Evolutionary conservation across 306 rosid species (phyloP).

Genomic region (Cucurbita argyrosperma): DNA sequence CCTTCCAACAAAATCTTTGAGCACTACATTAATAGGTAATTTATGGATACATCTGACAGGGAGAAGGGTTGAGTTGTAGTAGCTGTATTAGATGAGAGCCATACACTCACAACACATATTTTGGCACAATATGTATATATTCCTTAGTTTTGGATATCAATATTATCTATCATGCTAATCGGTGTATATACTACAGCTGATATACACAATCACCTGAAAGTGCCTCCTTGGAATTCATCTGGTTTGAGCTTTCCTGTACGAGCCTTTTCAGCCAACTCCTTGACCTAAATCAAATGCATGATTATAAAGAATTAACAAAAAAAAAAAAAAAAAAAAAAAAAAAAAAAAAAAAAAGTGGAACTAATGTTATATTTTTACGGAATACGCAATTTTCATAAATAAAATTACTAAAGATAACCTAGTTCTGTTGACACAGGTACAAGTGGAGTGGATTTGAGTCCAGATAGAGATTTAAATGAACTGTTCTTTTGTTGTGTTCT

Average conservation of each 20-base stretch:
- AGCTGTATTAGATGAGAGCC: not conserved
- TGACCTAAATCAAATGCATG: conserved; percentile 36
- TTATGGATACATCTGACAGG: not conserved
- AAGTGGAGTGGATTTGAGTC: not conserved
- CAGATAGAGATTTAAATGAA: not conserved
- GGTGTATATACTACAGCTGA: conserved; percentile 1
- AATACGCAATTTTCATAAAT: not conserved
- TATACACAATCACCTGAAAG: conserved; percentile 58
- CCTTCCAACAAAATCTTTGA: conserved; percentile 4
- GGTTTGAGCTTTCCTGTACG: conserved; percentile 81
- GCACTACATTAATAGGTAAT: not conserved
- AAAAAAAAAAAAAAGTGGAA: too few relatives aligned
- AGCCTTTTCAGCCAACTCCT: conserved; percentile 87
- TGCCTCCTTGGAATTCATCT: conserved; percentile 89
- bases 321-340: not conserved
- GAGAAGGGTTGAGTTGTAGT: not conserved
- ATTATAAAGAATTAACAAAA: not conserved
- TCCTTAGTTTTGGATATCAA: not conserved
- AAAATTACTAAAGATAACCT: not conserved
- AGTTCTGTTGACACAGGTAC: not conserved
- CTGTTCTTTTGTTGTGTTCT: not conserved
- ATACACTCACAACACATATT: not conserved
- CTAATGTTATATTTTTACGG: not conserved
- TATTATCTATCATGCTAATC: not conserved
- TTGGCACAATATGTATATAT: not conserved